These are phyloP conservation scores for Penicillium sp. DNA, from an alignment of 2,329 filamentous ascomycete species.

Conservation along the genomic window DNA sequence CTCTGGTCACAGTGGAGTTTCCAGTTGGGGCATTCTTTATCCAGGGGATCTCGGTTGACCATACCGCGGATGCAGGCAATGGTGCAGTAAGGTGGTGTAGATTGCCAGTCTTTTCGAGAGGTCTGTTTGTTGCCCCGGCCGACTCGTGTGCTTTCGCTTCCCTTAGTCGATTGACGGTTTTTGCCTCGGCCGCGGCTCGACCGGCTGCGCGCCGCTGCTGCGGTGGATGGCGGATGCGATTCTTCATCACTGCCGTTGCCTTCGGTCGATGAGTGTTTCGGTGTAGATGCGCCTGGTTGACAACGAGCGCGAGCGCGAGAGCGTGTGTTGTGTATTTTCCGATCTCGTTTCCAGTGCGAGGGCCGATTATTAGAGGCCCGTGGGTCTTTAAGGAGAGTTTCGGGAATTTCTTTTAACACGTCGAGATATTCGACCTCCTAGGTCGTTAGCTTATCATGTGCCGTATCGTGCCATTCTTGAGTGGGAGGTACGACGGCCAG, in stretches of 20 bases:
- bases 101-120: conserved; percentile 16
- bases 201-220: conserved; percentile 14
- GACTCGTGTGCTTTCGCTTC: conserved; percentile 13
- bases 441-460: conserved; percentile 20
- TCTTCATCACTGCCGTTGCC: conserved; percentile 24
- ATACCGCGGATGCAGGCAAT: conserved; percentile 26
- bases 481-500: conserved; percentile 22
- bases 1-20: conserved; percentile 22
- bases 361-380: conserved; percentile 27
- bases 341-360: conserved; percentile 21
- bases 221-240: conserved; percentile 14
- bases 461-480: conserved; percentile 27
- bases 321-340: conserved; percentile 20
- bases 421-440: conserved; percentile 28
- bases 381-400: conserved; percentile 23
- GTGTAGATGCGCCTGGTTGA: conserved; percentile 13
- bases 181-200: conserved; percentile 30
- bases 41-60: conserved; percentile 18
- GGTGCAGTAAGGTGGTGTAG: conserved; percentile 22
- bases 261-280: conserved; percentile 17
- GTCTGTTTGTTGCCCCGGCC: conserved; percentile 13
- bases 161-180: conserved; percentile 18
- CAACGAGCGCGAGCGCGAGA: conserved; percentile 18
- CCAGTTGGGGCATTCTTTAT: conserved; percentile 38
- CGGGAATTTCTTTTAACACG: conserved; percentile 24